Percentiles rank a stretch among this genome's conserved stretches.
phyloP scores from a whole-genome alignment of 2,329 filamentous ascomycete species.

The Dendryphion nanum region DNA sequence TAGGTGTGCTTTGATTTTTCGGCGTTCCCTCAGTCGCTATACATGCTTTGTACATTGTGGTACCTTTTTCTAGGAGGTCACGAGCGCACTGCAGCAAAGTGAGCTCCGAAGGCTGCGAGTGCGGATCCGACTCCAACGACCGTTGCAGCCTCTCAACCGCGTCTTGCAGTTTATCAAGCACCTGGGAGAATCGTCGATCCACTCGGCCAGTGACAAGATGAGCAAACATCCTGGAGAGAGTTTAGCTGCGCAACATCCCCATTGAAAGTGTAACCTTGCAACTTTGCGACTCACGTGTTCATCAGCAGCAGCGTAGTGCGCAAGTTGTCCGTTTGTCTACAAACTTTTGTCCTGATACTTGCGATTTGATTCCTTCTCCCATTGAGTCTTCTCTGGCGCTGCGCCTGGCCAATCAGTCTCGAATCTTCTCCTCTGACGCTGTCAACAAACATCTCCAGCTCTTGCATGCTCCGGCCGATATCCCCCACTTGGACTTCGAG shows the following conservation, averaged over 20 bases:
- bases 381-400: conserved; percentile 9
- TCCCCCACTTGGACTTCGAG: conserved; percentile 13
- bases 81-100: too few species aligned
- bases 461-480: conserved; percentile 10
- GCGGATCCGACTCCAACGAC: too few species aligned
- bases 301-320: conserved; percentile 12
- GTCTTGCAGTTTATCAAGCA: too few species aligned
- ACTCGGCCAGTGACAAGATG: too few species aligned
- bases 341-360: conserved; percentile 7
- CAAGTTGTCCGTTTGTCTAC: conserved; percentile 16
- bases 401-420: conserved; percentile 5
- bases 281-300: conserved; percentile 16
- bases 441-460: conserved; percentile 13
- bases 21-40: neutral
- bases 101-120: too few species aligned
- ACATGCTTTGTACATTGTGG: too few species aligned
- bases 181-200: too few species aligned
- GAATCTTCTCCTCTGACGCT: conserved; percentile 7
- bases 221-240: too few species aligned
- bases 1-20: neutral
- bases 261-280: too few species aligned
- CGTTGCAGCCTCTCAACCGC: too few species aligned
- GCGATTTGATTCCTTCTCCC: conserved; percentile 4
- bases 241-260: too few species aligned
- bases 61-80: too few species aligned